Evolutionary conservation across 148 eudicot species (phyloP), one percentile per base, ranked within the genome.

Genomic region (Fallopia convolvulus): DNA sequence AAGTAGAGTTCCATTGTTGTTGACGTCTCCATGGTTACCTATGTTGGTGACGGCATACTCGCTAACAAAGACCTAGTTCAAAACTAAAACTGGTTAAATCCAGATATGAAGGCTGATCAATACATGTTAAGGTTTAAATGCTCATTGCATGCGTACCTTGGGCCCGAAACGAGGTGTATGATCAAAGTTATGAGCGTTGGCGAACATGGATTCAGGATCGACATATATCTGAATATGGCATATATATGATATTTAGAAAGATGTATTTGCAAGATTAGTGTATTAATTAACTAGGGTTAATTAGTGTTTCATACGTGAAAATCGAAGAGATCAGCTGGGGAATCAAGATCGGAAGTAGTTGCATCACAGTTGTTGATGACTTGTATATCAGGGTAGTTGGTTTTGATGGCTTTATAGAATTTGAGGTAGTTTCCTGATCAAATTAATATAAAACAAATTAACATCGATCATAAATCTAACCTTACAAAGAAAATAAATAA

Each of bases 1-100:
- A 26, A 80, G 72, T 77, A 93, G 84, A 70, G 83, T 85, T 79
- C 93, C 98, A 4, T 61, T 61, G 14, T 61, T 21, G 46, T 76
- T 80, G 30, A 76, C 84, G 50, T 83, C 50, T 2, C 12, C 47
- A 44, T 9, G 47, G 1, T 44, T 84, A 52, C 74, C 78, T 55
- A 83, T 79, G n/a, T 83, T 79, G 10, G 77, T 84, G 77, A 93
- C 96, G 6, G 90, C 96, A 75, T 93, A 93, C 50, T 93, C 92
- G 63, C 97, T 93, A 47, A 93, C 93, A 80, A 93, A 93, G 50
- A 89, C 97, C 97, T 93, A 15, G 47, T 6, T 44, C 47, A 44
- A 44, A 9, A 44, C 2, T 9, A 44, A 44, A 6, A 44, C 10
- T 44, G 47, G 47, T 44, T 42, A 42, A 8, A 44, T 9, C 8